Percentiles rank a stretch among this genome's conserved stretches.
These are phyloP conservation scores for Tetrahymena malaccensis DNA, from an alignment of 73 alveolate genomes.

Conservation along the genomic window DNA sequence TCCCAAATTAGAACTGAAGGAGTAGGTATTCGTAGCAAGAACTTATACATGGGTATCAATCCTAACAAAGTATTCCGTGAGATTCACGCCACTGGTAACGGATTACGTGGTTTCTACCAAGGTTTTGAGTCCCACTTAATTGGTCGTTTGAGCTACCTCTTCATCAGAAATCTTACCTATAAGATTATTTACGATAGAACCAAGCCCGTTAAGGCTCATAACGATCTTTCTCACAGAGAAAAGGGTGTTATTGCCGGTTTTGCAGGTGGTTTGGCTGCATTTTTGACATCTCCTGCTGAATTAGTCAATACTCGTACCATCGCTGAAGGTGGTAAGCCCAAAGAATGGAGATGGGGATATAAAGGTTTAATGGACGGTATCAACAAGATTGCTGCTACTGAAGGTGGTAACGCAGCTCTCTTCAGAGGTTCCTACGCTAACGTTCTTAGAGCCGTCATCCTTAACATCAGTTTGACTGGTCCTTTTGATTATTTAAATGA, in stretches of 20 bases:
- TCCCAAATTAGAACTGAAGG: constrained; percentile 39
- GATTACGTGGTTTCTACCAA: constrained; percentile 23
- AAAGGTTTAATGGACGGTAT: constrained; percentile 25
- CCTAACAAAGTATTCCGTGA: constrained; percentile 39
- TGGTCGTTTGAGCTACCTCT: constrained; percentile 33
- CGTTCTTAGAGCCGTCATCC: constrained; percentile 13
- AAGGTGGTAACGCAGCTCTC: constrained; percentile 28
- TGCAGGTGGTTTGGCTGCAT: constrained; percentile 43
- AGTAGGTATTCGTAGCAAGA: constrained; percentile 10
- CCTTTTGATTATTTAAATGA: constrained; percentile 42
- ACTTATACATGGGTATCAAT: constrained; percentile 26
- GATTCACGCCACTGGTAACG: constrained; percentile 43
- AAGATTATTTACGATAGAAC: constrained; percentile 32
- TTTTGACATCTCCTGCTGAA: constrained; percentile 33
- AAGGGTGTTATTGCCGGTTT: constrained; percentile 31
- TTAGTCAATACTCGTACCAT: constrained; percentile 27
- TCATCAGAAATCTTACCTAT: constrained; percentile 39
- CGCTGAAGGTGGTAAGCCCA: constrained; percentile 42
- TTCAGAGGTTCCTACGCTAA: constrained; percentile 35
- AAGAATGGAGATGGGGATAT: constrained; percentile 14
- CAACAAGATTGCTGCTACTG: constrained; percentile 14
- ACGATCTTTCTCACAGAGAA: constrained; percentile 36
- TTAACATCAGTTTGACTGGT: constrained; percentile 29
- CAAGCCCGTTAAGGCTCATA: constrained; percentile 31
- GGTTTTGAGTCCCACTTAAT: constrained; percentile 34